Percentiles rank a stretch among this genome's conserved stretches.
These are phyloP conservation scores for Daldinia caldariorum DNA, from an alignment of 495 filamentous ascomycete species.

Conservation along the genomic window DNA sequence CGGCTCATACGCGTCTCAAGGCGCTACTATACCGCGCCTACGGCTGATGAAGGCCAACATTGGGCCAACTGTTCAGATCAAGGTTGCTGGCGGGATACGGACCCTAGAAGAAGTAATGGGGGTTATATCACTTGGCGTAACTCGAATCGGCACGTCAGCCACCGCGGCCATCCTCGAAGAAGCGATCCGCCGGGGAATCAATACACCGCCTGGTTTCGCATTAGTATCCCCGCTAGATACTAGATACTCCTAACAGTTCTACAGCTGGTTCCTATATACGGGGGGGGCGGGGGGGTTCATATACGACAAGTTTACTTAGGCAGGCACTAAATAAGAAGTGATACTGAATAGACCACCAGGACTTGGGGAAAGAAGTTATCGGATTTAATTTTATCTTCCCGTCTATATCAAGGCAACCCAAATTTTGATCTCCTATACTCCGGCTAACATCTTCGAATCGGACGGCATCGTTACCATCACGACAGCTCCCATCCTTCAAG, in stretches of 20 bases:
- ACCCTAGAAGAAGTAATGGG: slow-evolving; percentile 58
- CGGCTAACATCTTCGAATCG: background rate
- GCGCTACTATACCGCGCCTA: slow-evolving; percentile 60
- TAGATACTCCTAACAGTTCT: background rate
- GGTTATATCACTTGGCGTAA: slow-evolving; percentile 53
- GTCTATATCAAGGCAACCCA: background rate
- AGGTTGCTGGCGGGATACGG: slow-evolving; percentile 65
- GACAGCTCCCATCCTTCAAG: background rate
- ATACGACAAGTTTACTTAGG: too few species aligned
- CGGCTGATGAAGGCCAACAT: slow-evolving; percentile 63
- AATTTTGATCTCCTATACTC: background rate
- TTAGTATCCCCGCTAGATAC: slow-evolving; percentile 31
- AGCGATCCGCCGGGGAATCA: slow-evolving; percentile 61
- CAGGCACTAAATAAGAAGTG: too few species aligned
- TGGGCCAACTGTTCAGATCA: slow-evolving; percentile 59
- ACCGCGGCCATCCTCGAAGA: slow-evolving; percentile 65
- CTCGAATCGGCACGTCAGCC: slow-evolving; percentile 63
- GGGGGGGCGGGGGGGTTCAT: too few species aligned
- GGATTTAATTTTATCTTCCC: background rate
- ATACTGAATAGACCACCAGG: background rate
- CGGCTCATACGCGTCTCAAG: slow-evolving; percentile 61
- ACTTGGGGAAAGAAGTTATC: background rate
- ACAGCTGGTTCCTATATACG: too few species aligned
- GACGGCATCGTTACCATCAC: background rate
- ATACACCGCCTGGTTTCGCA: slow-evolving; percentile 49